Evolutionary conservation across 306 rosid genomes (phyloP).

Genomic region (Hylodesmum podocarpum): DNA sequence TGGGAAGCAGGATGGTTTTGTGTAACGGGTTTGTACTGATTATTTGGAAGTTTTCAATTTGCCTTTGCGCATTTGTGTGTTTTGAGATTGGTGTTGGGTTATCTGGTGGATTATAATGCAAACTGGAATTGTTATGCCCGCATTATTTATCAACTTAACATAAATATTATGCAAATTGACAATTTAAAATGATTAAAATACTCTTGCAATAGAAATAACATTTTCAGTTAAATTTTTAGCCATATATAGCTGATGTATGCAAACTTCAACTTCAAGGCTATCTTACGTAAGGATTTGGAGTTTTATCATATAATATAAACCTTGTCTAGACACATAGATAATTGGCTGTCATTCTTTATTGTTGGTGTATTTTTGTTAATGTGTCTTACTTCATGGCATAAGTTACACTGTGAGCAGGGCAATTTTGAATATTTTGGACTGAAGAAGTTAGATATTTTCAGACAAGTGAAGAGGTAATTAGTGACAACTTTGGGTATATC

Average conservation of each 20-base stretch:
- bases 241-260: not conserved
- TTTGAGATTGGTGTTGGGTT: constrained; percentile 1
- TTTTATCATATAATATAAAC: not conserved
- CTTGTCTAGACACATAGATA: constrained; percentile 6
- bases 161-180: not conserved
- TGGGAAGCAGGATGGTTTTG: constrained; percentile 1
- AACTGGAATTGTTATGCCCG: not conserved
- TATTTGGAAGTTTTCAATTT: not conserved
- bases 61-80: not conserved
- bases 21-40: constrained; percentile 3
- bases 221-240: not conserved
- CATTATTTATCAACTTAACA: not conserved
- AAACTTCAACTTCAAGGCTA: constrained; percentile 18
- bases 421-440: constrained; percentile 76
- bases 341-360: constrained; percentile 7
- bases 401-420: constrained; percentile 97
- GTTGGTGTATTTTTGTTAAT: constrained; percentile 73
- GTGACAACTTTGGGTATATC: not conserved
- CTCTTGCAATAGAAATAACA: not conserved
- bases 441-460: constrained; percentile 90
- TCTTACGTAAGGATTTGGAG: constrained; percentile 10
- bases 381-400: constrained; percentile 96
- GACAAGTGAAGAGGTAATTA: constrained; percentile 87
- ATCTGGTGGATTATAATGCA: not conserved
- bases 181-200: not conserved